Evolutionary conservation across 2,329 filamentous ascomycete species (phyloP), one percentile per base, ranked within the genome.

Genomic region (Penicillium polonicum): DNA sequence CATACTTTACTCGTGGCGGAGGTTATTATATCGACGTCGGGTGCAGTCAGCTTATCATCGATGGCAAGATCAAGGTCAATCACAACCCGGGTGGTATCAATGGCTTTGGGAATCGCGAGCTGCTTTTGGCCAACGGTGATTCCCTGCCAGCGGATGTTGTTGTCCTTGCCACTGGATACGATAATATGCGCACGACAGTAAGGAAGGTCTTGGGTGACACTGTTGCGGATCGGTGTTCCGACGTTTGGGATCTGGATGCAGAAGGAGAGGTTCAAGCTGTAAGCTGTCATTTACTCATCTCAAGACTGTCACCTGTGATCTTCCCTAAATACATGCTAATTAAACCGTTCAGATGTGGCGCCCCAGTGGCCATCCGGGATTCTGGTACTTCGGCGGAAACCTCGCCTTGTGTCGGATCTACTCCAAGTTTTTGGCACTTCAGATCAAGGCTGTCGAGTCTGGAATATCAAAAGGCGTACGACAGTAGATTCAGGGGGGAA

Each of bases 351-450:
- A 65, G 59, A 65, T 66, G 64, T 88, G 85, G 84, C 80, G 82
- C 57, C 76, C 76, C 19, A 86, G 80, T 23, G 85, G 85, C 0
- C 85, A 88, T 54, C 83, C 83, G 0, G 84, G 85, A 0, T 85
- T 89, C 58, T 89, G 85, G 86, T 84, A 84, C 61, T 84, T 87
- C 61, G 85, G 85, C 0, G 86, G 87, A 1, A 88, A 87, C 60
- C 66, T 89, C 38, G 85, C 84, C 0, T 70, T 88, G 51, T 87
- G 84, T 57, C 77, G 86, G 17, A 84, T 84, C 43, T 88, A 80
- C 63, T 88, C 85, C 0, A 80, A 78, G 53, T 68, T 78, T 52
- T 60, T 83, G 59, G 80, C 80, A 2, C 65, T 83, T 58, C 79
- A 81, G 64, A 82, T 82, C 52, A 80, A 79, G 63, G 80, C 74